Percentiles rank a stretch among this genome's conserved stretches.
These are phyloP conservation scores for Lanzia echinophila DNA, from an alignment of 2,329 filamentous ascomycete genomes.

Conservation along the genomic window DNA sequence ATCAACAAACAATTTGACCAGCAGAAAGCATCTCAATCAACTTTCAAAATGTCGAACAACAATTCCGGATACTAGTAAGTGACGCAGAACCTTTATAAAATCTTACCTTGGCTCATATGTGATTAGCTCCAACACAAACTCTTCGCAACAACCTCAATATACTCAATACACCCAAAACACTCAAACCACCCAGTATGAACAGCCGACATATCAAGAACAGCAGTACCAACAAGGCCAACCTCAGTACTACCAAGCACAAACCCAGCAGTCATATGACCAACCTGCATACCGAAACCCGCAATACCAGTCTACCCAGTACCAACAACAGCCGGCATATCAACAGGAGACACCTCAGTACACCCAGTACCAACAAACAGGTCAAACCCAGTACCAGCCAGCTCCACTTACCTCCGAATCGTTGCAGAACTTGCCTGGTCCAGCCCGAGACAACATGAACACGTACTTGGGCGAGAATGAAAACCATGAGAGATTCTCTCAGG, in stretches of 20 bases:
- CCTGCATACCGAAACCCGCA: background rate
- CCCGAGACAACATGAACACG: conserved; percentile 10
- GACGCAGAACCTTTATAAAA: background rate
- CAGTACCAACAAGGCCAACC: background rate
- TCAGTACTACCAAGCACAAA: background rate
- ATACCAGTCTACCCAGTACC: background rate
- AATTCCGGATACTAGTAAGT: conserved; percentile 1
- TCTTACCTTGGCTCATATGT: background rate
- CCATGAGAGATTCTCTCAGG: conserved; percentile 12
- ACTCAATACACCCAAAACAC: background rate
- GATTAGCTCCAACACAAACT: background rate
- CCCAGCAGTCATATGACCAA: background rate
- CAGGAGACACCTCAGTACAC: background rate
- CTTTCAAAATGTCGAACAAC: background rate
- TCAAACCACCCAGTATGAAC: background rate
- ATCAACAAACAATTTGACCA: background rate
- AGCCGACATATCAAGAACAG: background rate
- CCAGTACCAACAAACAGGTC: background rate
- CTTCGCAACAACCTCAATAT: background rate
- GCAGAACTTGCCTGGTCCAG: background rate
- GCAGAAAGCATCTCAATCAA: background rate
- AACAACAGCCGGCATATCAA: background rate
- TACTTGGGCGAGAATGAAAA: conserved; percentile 12
- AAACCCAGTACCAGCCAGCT: background rate
- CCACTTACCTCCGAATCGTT: conserved; percentile 3